Percentiles rank a stretch among this genome's conserved stretches.
Conservation (phyloP, 192 early-diverging fungal genomes). For the Coemansia sp. region DNA sequence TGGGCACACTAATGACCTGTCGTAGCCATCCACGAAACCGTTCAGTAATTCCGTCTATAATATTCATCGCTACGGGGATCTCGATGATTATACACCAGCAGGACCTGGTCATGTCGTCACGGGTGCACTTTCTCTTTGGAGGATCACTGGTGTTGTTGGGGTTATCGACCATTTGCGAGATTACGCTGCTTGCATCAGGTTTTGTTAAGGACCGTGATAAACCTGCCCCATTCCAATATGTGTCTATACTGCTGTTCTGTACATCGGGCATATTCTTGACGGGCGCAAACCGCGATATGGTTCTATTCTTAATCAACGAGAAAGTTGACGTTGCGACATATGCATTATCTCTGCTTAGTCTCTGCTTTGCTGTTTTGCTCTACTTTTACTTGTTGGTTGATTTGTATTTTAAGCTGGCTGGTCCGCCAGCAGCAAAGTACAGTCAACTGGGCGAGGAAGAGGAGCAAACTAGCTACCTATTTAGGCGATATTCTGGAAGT, state of each 20-base stretch:
- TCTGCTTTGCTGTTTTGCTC: conserved; percentile 58
- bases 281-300: conserved; percentile 63
- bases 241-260: conserved; percentile 49
- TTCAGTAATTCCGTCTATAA: conserved; percentile 57
- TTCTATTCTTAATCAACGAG: conserved; percentile 46
- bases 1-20: conserved; percentile 54
- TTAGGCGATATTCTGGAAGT: conserved; percentile 9
- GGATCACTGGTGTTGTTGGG: conserved; percentile 54
- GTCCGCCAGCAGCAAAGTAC: conserved; percentile 19
- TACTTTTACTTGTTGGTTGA: conserved; percentile 51
- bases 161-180: conserved; percentile 55
- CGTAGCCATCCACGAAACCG: conserved; percentile 40
- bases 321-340: conserved; percentile 57
- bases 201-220: conserved; percentile 26
- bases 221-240: conserved; percentile 37
- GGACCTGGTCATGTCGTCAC: conserved; percentile 53
- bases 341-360: conserved; percentile 52
- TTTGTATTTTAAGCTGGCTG: conserved; percentile 34
- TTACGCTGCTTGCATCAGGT: conserved; percentile 38
- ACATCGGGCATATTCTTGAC: conserved; percentile 62
- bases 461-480: background rate
- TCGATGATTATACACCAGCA: conserved; percentile 63
- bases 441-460: conserved; percentile 6
- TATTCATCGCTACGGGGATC: conserved; percentile 61
- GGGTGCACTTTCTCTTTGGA: conserved; percentile 63